Evolutionary conservation across 495 filamentous ascomycete genomes (phyloP).

Genomic region (Penicillium paradoxum): DNA sequence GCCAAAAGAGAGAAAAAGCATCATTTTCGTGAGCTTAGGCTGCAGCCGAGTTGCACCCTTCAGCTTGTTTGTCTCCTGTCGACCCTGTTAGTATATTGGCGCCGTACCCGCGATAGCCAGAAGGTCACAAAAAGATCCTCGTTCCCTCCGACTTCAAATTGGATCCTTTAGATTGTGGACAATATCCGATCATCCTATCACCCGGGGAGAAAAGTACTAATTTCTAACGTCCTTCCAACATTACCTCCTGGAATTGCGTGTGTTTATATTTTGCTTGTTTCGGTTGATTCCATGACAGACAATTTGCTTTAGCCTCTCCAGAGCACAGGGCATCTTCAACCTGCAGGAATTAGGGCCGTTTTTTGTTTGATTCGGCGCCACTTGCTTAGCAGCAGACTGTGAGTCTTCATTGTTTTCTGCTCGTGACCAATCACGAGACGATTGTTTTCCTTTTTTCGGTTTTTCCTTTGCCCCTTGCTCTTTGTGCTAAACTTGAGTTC

Average conservation of each 20-base stretch:
- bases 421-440: slow-evolving; percentile 28
- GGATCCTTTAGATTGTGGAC: slow-evolving; percentile 3
- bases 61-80: slow-evolving; percentile 14
- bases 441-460: neutral
- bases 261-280: slow-evolving; percentile 2
- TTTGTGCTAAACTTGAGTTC: neutral
- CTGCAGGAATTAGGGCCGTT: neutral
- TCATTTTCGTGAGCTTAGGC: neutral
- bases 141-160: slow-evolving; percentile 4
- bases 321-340: slow-evolving; percentile 2
- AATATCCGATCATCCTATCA: slow-evolving; percentile 11
- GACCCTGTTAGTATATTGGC: slow-evolving; percentile 6
- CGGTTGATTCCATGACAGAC: neutral
- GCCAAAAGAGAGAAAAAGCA: neutral
- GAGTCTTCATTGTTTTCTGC: slow-evolving; percentile 4
- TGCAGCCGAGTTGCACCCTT: slow-evolving; percentile 5
- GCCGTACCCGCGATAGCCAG: slow-evolving; percentile 18
- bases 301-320: neutral
- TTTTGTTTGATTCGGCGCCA: slow-evolving; percentile 6
- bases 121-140: slow-evolving; percentile 17
- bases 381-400: slow-evolving; percentile 5
- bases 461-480: neutral
- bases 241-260: neutral
- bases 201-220: neutral
- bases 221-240: neutral